phyloP scores from a whole-genome alignment of 352 stramenopile genomes.

The Hyaloperonospora brassicae region DNA sequence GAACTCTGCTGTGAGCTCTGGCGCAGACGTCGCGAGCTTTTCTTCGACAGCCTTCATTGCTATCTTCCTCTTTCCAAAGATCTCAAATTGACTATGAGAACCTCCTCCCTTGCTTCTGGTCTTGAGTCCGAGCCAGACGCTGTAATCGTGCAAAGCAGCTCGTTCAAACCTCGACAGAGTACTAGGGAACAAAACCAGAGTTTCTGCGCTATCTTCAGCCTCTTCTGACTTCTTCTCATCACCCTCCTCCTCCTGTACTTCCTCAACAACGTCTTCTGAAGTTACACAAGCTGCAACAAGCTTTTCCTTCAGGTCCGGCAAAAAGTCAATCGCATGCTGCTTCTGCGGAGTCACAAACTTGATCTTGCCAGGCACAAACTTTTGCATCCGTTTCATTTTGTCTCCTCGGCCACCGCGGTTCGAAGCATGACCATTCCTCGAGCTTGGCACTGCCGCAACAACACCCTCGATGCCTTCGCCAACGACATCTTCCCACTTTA shows the following conservation, averaged over 20 bases:
- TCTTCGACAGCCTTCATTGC: constrained; percentile 14
- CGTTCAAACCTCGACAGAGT: constrained; percentile 61
- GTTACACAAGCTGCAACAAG: constrained; percentile 41
- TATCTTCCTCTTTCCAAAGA: constrained; percentile 29
- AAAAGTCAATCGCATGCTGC: constrained; percentile 49
- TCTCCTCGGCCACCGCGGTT: constrained; percentile 24
- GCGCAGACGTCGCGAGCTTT: constrained; percentile 14
- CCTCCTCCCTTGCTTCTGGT: constrained; percentile 46
- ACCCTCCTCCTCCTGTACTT: background rate
- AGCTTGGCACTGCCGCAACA: constrained; percentile 36
- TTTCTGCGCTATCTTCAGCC: constrained; percentile 14
- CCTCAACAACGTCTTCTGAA: constrained; percentile 5
- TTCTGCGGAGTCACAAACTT: constrained; percentile 27
- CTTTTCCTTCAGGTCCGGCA: constrained; percentile 52
- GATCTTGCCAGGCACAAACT: constrained; percentile 36
- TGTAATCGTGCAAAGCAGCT: constrained; percentile 55
- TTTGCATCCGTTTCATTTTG: constrained; percentile 29
- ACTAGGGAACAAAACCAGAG: constrained; percentile 35
- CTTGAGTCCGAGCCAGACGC: constrained; percentile 45
- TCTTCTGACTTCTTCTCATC: constrained; percentile 11
- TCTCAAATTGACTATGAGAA: constrained; percentile 28
- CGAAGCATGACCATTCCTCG: constrained; percentile 18
- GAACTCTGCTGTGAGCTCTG: constrained; percentile 46
- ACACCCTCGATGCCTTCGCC: constrained; percentile 36
- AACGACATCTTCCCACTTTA: constrained; percentile 58